Conservation (phyloP, 1,284 basidiomycete species). For the Singerocomus rubriflavus region DNA sequence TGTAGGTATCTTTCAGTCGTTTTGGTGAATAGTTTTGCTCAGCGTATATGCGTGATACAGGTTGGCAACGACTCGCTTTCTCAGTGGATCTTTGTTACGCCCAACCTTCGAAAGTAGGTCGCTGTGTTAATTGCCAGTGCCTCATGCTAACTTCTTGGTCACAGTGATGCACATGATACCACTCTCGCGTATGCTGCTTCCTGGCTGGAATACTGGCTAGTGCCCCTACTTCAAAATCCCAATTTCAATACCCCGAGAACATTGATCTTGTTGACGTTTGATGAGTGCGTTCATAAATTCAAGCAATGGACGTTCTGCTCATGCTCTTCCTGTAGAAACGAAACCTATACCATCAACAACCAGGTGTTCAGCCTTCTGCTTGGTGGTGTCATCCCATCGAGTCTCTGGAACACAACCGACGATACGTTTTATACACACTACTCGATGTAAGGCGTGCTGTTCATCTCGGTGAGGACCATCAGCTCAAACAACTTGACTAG, state of each 20-base stretch:
- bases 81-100: constrained; percentile 64
- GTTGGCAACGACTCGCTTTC: constrained; percentile 45
- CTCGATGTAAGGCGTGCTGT: constrained; percentile 36
- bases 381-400: constrained; percentile 48
- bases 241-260: constrained; percentile 51
- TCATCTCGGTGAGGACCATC: not conserved
- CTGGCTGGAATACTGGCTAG: constrained; percentile 55
- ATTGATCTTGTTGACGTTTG: constrained; percentile 56
- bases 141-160: constrained; percentile 19
- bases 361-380: constrained; percentile 48
- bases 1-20: constrained; percentile 28
- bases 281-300: constrained; percentile 28
- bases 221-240: constrained; percentile 46
- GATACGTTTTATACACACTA: constrained; percentile 65
- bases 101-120: constrained; percentile 46
- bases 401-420: constrained; percentile 47
- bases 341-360: constrained; percentile 47
- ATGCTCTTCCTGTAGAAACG: constrained; percentile 40
- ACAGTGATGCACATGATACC: constrained; percentile 51
- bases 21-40: not conserved
- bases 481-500: constrained; percentile 17
- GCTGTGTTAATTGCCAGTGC: not conserved
- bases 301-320: not conserved
- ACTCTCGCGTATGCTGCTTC: constrained; percentile 45
- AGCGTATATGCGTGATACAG: constrained; percentile 9